Base-by-base conservation (phyloP, 1,139 yeast species). In the Wickerhamomyces sp. region DNA sequence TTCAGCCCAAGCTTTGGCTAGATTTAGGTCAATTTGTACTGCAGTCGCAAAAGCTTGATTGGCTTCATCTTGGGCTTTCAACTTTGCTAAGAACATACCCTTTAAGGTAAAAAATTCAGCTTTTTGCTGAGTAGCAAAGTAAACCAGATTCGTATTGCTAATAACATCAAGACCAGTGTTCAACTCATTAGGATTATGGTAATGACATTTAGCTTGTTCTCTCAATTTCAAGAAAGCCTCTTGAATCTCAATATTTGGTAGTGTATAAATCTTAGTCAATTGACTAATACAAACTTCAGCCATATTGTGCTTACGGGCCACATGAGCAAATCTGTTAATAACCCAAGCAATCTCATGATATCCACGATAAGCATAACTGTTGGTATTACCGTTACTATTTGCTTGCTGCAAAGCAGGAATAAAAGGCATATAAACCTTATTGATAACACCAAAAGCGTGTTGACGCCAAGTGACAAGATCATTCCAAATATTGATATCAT, bases 301-400 rank as follows among this genome's bases (percentile, higher is more conserved):
- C 95, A 94, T 87, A 46, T 86, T 83, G 59, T 94, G 99, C 61
- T 89, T 88, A 49, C 98, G 76, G 1, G 98, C 97, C 36, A 92
- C 97, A 65, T 94, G 98, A 0, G 99, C 98, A 70, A 94, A 94
- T 44, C 98, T 69, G 62, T 94, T 94, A 55, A 94, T 92, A 12
- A 94, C 96, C 97, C 98, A 94, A 2, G 98, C 98, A 59, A 92
- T 89, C 63, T 94, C 99, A 60, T 94, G 99, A 65, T 87, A 94
- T 2, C 99, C 99, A 48, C 98, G 74, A 61, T 89, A 94, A 1
- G 96, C 97, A 58, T 88, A 89, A 1, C 97, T 88, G 51, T 86
- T 87, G 13, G 89, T 86, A 56, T 83, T 85, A 43, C 67, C 69
- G 39, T 79, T 82, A 21, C 82, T 76, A 48, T 78, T 81, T 4